A percentile compares a stretch with the other conserved stretches of the same genome.
Evolutionary conservation across 2,329 filamentous ascomycete species (phyloP).

Genomic region (Hypoxylon sp.): DNA sequence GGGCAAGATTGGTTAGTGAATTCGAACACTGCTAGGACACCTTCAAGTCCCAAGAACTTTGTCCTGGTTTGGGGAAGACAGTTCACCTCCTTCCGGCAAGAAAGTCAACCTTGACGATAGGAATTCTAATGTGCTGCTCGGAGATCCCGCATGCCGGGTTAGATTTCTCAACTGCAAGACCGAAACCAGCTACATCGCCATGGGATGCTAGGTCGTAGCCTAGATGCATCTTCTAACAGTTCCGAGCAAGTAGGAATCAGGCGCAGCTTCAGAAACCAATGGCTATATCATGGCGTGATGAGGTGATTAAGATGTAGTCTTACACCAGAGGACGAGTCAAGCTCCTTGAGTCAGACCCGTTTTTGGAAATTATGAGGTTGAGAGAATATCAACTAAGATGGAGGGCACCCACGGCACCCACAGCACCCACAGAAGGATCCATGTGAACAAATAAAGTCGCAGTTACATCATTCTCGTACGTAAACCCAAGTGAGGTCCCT

Average conservation of each 20-base stretch:
- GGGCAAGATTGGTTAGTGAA: constrained; percentile 5
- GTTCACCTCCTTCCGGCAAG: constrained; percentile 11
- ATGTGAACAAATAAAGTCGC: constrained; percentile 10
- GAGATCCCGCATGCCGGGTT: constrained; percentile 13
- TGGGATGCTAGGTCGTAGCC: neutral
- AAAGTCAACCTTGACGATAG: constrained; percentile 11
- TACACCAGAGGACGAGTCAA: neutral
- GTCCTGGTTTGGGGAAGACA: neutral
- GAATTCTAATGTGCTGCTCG: constrained; percentile 10
- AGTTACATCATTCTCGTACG: constrained; percentile 1
- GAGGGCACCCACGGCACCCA: neutral
- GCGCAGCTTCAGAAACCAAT: neutral
- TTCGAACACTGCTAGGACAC: neutral
- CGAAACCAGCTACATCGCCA: constrained; percentile 4
- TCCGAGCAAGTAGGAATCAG: neutral
- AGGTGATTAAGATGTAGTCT: neutral
- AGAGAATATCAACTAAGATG: neutral
- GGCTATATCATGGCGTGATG: neutral
- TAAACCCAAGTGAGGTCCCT: neutral
- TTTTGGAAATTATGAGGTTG: neutral
- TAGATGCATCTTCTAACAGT: neutral
- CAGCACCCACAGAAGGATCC: neutral
- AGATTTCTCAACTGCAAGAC: constrained; percentile 11
- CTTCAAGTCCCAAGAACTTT: neutral
- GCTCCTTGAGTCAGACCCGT: neutral